Evolutionary conservation across 2,329 filamentous ascomycete species (phyloP), one percentile per base, ranked within the genome.

Genomic region (Trichoderma harzianum): DNA sequence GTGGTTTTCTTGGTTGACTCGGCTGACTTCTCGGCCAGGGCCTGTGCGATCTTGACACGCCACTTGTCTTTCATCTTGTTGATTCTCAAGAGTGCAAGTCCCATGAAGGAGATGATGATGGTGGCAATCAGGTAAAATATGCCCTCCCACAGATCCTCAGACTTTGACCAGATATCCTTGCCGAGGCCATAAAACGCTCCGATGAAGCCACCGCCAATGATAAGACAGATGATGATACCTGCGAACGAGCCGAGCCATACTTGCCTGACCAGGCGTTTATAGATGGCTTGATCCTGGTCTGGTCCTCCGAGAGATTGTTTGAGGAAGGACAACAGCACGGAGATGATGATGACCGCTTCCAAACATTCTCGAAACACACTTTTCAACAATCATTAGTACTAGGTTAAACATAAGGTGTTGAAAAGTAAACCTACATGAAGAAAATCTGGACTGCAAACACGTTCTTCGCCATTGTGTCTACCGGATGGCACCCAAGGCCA

Each of bases 51-150:
- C 86, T 94, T 94, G 74, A 90, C 83, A 16, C 88, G 87, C 92
- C 92, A 95, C 81, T 94, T 94, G 75, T 91, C 90, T 77, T 93
- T 90, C 76, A 93, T 85, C 80, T 94, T 94, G 74, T 88, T 90
- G 70, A 95, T 86, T 24, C 92, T 90, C 14, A 95, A 86, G n/a
- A 94, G 86, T 2, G 91, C 91, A 32, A 89, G 88, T 36, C 92
- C 92, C 83, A 94, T 89, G 70, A 92, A 74, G 16, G 91, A 90
- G 79, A 94, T 93, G 79, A 94, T 91, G 73, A 93, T 75, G 10
- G 88, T 84, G 1, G 92, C 91, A 55, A 93, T 77, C 30, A 94
- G 81, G 21, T 86, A 87, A 77, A 94, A 93, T 16, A 89, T 85
- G 61, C 91, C 92, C 78, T 94, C 92, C 87, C 91, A 94, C 72